These are phyloP conservation scores for Starmerella etchellsii DNA, from an alignment of 805 yeast genomes.

Conservation along the genomic window DNA sequence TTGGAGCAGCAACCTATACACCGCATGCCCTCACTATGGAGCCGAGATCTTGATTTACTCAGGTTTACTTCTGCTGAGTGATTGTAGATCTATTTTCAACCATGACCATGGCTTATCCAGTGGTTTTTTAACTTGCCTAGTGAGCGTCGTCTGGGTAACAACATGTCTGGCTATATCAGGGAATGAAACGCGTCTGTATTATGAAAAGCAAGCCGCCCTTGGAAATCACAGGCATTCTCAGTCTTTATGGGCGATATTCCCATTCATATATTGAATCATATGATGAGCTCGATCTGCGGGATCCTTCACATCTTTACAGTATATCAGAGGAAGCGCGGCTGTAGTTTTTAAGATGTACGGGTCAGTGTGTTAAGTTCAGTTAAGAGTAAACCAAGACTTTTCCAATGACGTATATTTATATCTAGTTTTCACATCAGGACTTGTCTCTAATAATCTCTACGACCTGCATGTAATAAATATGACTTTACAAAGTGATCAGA, in stretches of 20 bases:
- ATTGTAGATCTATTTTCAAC: neutral
- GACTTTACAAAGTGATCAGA: no score
- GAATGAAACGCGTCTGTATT: constrained; percentile 27
- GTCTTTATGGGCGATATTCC: constrained; percentile 12
- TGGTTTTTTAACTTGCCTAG: constrained; percentile 12
- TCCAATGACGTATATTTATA: no score
- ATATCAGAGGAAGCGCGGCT: neutral
- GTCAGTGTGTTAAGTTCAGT: no score
- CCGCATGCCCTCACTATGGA: constrained; percentile 50
- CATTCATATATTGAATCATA: constrained; percentile 4
- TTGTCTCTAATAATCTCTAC: no score
- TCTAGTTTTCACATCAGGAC: no score
- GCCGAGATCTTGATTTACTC: constrained; percentile 45
- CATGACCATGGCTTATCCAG: neutral
- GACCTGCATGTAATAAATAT: no score
- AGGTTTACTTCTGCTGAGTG: constrained; percentile 15
- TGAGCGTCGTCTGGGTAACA: constrained; percentile 25
- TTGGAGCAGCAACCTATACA: constrained; percentile 8
- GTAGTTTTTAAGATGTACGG: no score
- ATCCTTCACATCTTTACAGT: no score
- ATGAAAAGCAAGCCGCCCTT: neutral
- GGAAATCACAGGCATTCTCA: constrained; percentile 1
- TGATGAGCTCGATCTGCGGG: no score
- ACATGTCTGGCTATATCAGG: constrained; percentile 41
- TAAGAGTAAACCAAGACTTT: no score